These are phyloP conservation scores for Dacryopinax spathularia DNA, from an alignment of 768 basidiomycete species.

Conservation along the genomic window DNA sequence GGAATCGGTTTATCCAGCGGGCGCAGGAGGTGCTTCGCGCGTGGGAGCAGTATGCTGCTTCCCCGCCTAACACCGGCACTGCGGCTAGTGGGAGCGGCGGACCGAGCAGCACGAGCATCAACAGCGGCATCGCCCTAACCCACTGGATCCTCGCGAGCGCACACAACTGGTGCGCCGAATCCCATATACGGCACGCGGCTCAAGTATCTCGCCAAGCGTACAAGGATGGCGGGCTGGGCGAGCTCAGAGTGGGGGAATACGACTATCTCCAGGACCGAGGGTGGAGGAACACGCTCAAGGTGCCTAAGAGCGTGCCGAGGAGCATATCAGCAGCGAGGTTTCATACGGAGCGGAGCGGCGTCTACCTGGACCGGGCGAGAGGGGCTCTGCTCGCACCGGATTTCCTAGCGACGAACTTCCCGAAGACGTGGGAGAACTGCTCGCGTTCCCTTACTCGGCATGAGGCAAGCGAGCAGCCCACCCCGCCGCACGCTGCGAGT, in stretches of 20 bases:
- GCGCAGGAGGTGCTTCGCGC: neutral
- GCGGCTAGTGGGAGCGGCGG: too few species aligned
- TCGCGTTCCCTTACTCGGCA: neutral
- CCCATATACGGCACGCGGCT: neutral
- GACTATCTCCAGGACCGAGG: neutral
- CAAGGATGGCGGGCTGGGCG: neutral
- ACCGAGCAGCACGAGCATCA: neutral
- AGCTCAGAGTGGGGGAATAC: neutral
- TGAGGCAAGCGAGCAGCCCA: neutral
- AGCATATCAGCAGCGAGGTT: neutral
- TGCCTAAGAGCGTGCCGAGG: neutral
- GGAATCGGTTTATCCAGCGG: neutral
- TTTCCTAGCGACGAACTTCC: neutral
- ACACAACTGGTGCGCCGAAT: neutral
- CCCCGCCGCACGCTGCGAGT: neutral
- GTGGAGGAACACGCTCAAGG: neutral
- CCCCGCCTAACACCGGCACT: neutral
- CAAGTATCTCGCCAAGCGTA: neutral
- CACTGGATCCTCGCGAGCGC: slow-evolving; percentile 1
- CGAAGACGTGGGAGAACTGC: neutral
- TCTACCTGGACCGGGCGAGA: neutral
- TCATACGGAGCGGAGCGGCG: neutral
- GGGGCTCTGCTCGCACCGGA: neutral
- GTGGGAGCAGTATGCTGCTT: neutral
- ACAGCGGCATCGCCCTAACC: neutral